These are phyloP conservation scores for Ceratobasidium theobromae DNA, from an alignment of 1,284 basidiomycete species.

Conservation along the genomic window DNA sequence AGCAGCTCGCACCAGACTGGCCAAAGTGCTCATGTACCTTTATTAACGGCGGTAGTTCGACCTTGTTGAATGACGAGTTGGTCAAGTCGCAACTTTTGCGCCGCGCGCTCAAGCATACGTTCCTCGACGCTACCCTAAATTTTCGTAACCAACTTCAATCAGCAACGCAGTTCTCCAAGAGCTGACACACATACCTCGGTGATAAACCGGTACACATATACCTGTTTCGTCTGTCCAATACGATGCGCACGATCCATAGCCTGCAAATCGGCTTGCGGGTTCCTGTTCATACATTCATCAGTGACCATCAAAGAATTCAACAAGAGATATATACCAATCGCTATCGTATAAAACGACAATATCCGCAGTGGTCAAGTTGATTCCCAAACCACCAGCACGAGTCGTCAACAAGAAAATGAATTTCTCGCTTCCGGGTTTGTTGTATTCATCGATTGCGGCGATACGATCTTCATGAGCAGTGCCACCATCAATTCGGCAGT, in stretches of 20 bases:
- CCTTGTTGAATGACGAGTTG: conserved; percentile 99
- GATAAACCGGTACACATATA: conserved; percentile 97
- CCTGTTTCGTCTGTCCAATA: conserved; percentile 98
- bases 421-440: conserved; percentile 91
- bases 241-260: conserved; percentile 99
- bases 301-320: conserved; percentile 33
- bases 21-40: conserved; percentile 49
- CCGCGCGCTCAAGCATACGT: conserved; percentile 93
- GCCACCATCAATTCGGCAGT: conserved; percentile 95
- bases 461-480: conserved; percentile 98
- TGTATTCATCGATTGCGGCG: conserved; percentile 95
- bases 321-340: conserved; percentile 69
- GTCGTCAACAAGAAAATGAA: conserved; percentile 98
- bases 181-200: conserved; percentile 63
- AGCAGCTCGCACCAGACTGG: neutral
- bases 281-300: conserved; percentile 54
- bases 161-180: too few relatives aligned
- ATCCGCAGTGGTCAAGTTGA: conserved; percentile 95
- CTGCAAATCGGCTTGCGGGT: conserved; percentile 97
- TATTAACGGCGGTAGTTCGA: conserved; percentile 62
- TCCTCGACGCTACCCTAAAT: conserved; percentile 84
- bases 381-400: conserved; percentile 96
- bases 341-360: conserved; percentile 97
- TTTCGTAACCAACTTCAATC: neutral
- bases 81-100: conserved; percentile 94